Base-by-base conservation (phyloP, 345 rosid genomes). In the Boechera retrofracta region DNA sequence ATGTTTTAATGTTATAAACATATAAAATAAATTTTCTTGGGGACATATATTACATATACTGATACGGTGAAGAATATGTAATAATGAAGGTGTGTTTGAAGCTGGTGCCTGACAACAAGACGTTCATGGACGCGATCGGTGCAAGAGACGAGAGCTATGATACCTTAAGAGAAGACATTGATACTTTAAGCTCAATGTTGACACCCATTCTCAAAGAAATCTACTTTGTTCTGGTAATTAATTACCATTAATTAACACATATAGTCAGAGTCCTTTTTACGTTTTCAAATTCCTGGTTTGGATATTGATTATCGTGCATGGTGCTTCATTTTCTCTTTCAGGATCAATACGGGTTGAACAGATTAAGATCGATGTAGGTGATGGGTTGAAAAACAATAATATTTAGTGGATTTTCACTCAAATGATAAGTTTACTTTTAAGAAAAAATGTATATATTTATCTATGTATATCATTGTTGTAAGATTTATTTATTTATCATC, bases 81-180 rank as follows among this genome's bases (percentile, higher is more conserved):
- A 38, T 13, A 53, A 73, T 82, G 71, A 84, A 94, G 98, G 88
- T 91, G 31, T 91, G 89, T 45, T 81, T 89, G 72, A 90, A 86
- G 82, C 78, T 94, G 29, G 76, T 94, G 31, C 97, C 97, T 3
- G 96, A 90, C 64, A 84, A 64, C 42, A 85, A 80, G 59, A 87
- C 91, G 18, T 87, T 90, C 85, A 79, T 86, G 35, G 60, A 72
- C 60, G 85, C 89, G 38, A 86, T 94, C 7, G 80, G 76, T 80
- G 85, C 79, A 38, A 87, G 79, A 79, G 91, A 87, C 44, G 89
- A 86, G 60, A 81, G 56, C 44, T 52, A 29, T 11, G 89, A 88
- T 44, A 76, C 53, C 66, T 75, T 90, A 21, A 81, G 79, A 39
- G 96, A 84, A 78, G 95, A 91, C 35, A 77, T 87, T 65, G 87